A percentile compares a stretch with the other conserved stretches of the same genome.
Evolutionary conservation across 1,284 basidiomycete genomes (phyloP).

Genomic region (Wolfiporia cocos): DNA sequence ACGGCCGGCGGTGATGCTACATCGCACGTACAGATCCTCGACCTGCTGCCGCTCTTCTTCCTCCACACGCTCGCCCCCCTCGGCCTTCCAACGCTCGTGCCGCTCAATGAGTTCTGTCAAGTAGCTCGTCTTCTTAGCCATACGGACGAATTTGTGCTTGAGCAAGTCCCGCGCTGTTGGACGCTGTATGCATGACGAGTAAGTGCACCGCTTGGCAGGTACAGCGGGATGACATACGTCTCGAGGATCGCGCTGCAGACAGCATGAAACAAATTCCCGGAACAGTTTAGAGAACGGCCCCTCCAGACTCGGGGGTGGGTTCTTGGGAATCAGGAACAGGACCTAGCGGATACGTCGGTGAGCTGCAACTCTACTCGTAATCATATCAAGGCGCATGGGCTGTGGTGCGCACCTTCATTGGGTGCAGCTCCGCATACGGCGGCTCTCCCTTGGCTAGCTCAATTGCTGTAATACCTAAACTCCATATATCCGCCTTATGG

Average conservation of each 20-base stretch:
- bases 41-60: conserved; percentile 61
- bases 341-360: conserved; percentile 47
- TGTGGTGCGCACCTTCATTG: conserved; percentile 78
- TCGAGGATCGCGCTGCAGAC: conserved; percentile 90
- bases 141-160: conserved; percentile 93
- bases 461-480: conserved; percentile 93
- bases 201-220: no score
- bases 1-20: neutral
- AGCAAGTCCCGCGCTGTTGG: conserved; percentile 92
- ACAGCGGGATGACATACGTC: conserved; percentile 66
- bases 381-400: neutral
- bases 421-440: conserved; percentile 95
- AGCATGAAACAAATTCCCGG: conserved; percentile 90
- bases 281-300: conserved; percentile 88
- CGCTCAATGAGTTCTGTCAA: conserved; percentile 94
- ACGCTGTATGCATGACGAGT: no score
- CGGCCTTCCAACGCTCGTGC: conserved; percentile 90
- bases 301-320: conserved; percentile 88
- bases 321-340: conserved; percentile 97
- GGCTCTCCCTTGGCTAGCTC: conserved; percentile 97
- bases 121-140: conserved; percentile 92
- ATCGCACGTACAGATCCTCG: conserved; percentile 55
- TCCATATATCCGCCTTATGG: conserved; percentile 98
- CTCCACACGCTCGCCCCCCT: conserved; percentile 74
- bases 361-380: neutral